Percentiles rank a stretch among this genome's conserved stretches.
Conservation (phyloP, 345 rosid species). For the Firmiana major region DNA sequence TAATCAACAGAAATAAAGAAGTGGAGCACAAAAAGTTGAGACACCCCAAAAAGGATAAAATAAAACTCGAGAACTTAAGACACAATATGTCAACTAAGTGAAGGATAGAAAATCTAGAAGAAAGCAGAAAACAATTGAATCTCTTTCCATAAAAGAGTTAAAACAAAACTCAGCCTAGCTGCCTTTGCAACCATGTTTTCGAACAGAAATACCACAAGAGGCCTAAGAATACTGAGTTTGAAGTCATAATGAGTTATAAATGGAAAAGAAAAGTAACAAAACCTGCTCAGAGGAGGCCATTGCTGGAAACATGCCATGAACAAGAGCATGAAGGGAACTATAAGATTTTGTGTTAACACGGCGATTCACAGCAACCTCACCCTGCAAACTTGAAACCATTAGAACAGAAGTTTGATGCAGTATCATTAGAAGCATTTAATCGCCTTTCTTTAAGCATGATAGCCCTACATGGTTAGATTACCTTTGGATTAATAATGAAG, state of each 20-base stretch:
- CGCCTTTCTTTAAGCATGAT: neutral
- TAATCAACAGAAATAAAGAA: neutral
- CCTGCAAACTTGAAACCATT: conserved; percentile 47
- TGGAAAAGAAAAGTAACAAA: neutral
- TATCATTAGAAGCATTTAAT: conserved; percentile 1
- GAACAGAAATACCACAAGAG: neutral
- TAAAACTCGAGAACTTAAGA: neutral
- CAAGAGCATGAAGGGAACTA: conserved; percentile 73
- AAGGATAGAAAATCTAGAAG: conserved; percentile 1
- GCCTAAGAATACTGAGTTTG: neutral
- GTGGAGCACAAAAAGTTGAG: conserved; percentile 11
- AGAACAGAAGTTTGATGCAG: conserved; percentile 5
- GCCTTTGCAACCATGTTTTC: neutral
- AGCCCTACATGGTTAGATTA: conserved; percentile 19
- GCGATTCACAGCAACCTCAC: conserved; percentile 82
- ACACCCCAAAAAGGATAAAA: neutral
- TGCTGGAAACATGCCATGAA: conserved; percentile 84
- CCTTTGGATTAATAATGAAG: conserved; percentile 96
- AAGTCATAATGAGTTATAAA: neutral
- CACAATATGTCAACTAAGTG: neutral
- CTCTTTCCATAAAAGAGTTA: neutral
- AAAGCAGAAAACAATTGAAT: neutral
- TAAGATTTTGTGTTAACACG: conserved; percentile 83
- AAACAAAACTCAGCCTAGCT: neutral
- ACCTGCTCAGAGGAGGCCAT: conserved; percentile 69